Conservation (phyloP, 192 early-diverging fungal genomes). For the Entomortierella lignicola region DNA sequence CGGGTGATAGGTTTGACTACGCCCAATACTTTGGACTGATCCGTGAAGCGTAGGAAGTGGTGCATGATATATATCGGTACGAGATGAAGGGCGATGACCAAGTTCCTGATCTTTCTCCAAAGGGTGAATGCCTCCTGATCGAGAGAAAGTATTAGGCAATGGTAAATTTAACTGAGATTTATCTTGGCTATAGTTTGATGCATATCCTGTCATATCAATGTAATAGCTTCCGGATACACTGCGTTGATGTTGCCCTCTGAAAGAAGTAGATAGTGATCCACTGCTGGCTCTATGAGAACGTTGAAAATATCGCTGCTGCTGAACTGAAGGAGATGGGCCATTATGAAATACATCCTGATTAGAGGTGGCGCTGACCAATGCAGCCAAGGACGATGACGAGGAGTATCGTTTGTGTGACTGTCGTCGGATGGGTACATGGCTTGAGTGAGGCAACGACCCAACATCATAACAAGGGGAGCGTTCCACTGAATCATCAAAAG, state of each 20-base stretch:
- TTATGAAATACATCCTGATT: conserved; percentile 12
- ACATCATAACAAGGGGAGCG: conserved; percentile 9
- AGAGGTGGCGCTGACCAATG: conserved; percentile 14
- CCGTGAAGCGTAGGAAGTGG: not conserved
- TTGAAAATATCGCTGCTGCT: conserved; percentile 3
- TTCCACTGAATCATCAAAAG: conserved; percentile 40
- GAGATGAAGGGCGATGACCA: conserved; percentile 9
- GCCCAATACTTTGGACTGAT: not conserved
- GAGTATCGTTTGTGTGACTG: conserved; percentile 45
- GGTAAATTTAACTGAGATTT: not conserved
- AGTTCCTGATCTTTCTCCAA: conserved; percentile 23
- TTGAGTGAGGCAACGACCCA: conserved; percentile 1
- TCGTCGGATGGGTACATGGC: not conserved
- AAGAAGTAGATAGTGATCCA: conserved; percentile 16
- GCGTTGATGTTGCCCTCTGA: conserved; percentile 38
- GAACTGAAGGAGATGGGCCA: conserved; percentile 18
- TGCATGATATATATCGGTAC: not conserved
- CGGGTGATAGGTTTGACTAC: not conserved
- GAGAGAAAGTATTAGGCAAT: conserved; percentile 16
- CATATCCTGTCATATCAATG: conserved; percentile 26
- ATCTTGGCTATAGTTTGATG: conserved; percentile 22
- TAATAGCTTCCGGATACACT: conserved; percentile 40
- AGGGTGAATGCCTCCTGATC: conserved; percentile 25
- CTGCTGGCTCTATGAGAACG: conserved; percentile 19
- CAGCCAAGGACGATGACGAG: conserved; percentile 28